Conservation (phyloP, 345 rosid species). For the Chamaenerion angustifolium region DNA sequence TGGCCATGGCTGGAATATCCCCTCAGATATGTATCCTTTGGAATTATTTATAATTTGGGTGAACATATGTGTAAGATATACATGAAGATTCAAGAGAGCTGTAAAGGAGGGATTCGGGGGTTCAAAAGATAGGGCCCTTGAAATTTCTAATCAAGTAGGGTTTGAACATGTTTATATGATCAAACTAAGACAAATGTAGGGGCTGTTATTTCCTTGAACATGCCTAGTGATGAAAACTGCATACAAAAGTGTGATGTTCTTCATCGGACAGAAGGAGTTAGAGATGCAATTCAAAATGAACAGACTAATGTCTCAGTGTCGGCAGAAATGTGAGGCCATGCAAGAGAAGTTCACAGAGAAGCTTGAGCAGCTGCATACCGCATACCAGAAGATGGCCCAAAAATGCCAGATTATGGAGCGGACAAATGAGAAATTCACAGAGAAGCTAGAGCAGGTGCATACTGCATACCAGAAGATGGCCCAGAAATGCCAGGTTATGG, state of each 20-base stretch:
- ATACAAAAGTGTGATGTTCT: conserved; percentile 83
- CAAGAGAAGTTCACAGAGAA: conserved; percentile 87
- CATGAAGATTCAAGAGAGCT: not conserved
- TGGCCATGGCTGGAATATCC: conserved; percentile 88
- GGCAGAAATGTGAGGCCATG: conserved; percentile 85
- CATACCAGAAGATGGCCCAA: too few species aligned
- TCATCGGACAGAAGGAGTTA: conserved; percentile 69
- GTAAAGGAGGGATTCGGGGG: not conserved
- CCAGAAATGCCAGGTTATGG: conserved; percentile 81
- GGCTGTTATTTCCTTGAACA: conserved; percentile 27
- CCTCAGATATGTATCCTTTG: conserved; percentile 84
- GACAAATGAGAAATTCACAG: too few species aligned
- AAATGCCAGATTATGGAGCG: too few species aligned
- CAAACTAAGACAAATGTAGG: too few species aligned
- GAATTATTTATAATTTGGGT: not conserved
- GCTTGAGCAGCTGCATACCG: conserved; percentile 52
- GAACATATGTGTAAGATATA: not conserved
- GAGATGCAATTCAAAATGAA: conserved; percentile 94
- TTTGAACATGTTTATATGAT: too few species aligned
- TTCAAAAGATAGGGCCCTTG: too few species aligned
- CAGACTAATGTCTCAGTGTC: conserved; percentile 59
- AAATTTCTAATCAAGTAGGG: too few species aligned
- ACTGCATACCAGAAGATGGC: conserved; percentile 86
- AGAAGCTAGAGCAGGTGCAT: conserved; percentile 5
- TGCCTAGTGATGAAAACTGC: conserved; percentile 81